Conservation (phyloP, 2,329 filamentous ascomycete genomes). For the Hypocreales sp. region DNA sequence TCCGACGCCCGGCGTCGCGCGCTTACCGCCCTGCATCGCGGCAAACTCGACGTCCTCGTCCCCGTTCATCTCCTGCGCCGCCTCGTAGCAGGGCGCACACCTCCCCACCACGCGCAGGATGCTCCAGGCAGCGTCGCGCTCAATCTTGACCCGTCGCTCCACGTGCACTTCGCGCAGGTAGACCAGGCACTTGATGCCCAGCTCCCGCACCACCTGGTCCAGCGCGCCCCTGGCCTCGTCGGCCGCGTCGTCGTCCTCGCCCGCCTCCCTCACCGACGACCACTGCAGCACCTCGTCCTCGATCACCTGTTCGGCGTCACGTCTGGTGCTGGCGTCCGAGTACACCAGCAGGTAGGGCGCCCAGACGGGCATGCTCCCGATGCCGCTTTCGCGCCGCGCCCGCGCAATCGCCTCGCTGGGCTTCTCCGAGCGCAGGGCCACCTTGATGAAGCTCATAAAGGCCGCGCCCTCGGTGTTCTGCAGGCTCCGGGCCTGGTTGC, state of each 20-base stretch:
- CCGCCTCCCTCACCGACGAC: slow-evolving; percentile 6
- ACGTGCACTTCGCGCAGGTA: slow-evolving; percentile 33
- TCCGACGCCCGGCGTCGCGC: no score
- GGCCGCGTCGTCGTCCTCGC: slow-evolving; percentile 14
- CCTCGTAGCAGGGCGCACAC: slow-evolving; percentile 25
- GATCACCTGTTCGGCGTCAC: slow-evolving; percentile 27
- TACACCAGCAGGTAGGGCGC: slow-evolving; percentile 33
- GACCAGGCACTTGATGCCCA: slow-evolving; percentile 28
- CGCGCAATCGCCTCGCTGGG: slow-evolving; percentile 10
- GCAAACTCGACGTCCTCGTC: slow-evolving; percentile 15
- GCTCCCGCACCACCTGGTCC: slow-evolving; percentile 16
- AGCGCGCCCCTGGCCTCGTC: slow-evolving; percentile 1
- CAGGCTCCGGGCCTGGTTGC: slow-evolving; percentile 24
- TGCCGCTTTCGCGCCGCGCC: slow-evolving; percentile 7
- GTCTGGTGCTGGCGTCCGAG: slow-evolving; percentile 25
- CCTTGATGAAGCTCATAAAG: slow-evolving; percentile 29
- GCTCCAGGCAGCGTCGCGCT: slow-evolving; percentile 22
- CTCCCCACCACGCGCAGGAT: slow-evolving; percentile 26
- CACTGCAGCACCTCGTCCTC: slow-evolving; percentile 24
- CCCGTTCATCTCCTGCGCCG: slow-evolving; percentile 13
- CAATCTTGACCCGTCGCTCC: slow-evolving; percentile 22
- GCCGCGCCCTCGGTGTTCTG: slow-evolving; percentile 30
- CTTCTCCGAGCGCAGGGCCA: slow-evolving; percentile 12
- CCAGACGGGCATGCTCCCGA: slow-evolving; percentile 26
- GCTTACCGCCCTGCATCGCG: slow-evolving; percentile 12